These are phyloP conservation scores for Aaosphaeria pasadenensis DNA, from an alignment of 2,329 filamentous ascomycete genomes.

Conservation along the genomic window DNA sequence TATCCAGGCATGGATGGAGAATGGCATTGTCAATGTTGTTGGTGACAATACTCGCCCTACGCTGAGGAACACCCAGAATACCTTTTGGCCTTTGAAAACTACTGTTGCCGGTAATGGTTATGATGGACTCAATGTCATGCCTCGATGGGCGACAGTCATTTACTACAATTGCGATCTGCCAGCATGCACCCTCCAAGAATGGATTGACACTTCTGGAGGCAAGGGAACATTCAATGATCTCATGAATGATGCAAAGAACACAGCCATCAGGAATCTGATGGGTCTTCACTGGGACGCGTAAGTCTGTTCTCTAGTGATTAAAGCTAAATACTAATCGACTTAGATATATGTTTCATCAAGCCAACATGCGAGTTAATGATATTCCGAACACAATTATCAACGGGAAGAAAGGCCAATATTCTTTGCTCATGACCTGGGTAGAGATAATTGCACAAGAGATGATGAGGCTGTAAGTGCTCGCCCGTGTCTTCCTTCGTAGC, in stretches of 20 bases:
- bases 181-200: constrained; percentile 57
- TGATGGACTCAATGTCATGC: constrained; percentile 55
- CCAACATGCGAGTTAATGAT: constrained; percentile 54
- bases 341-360: constrained; percentile 63
- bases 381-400: constrained; percentile 49
- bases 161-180: constrained; percentile 63
- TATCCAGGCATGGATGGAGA: constrained; percentile 57
- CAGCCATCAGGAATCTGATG: constrained; percentile 57
- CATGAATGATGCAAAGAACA: constrained; percentile 49
- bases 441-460: constrained; percentile 55
- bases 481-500: not conserved
- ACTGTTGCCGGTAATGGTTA: constrained; percentile 53
- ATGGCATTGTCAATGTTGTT: constrained; percentile 59
- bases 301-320: constrained; percentile 5
- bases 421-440: constrained; percentile 57
- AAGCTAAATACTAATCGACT: constrained; percentile 3
- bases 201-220: constrained; percentile 58
- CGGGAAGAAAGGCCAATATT: constrained; percentile 45
- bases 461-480: constrained; percentile 41
- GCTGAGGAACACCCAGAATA: constrained; percentile 52
- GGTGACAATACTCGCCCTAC: constrained; percentile 60
- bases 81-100: constrained; percentile 56
- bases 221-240: constrained; percentile 54
- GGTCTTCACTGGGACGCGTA: constrained; percentile 52
- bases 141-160: constrained; percentile 60